A percentile compares a stretch with the other conserved stretches of the same genome.
Evolutionary conservation across 2,329 filamentous ascomycete genomes (phyloP).

Genomic region (Gnomoniopsis smithogilvyi): DNA sequence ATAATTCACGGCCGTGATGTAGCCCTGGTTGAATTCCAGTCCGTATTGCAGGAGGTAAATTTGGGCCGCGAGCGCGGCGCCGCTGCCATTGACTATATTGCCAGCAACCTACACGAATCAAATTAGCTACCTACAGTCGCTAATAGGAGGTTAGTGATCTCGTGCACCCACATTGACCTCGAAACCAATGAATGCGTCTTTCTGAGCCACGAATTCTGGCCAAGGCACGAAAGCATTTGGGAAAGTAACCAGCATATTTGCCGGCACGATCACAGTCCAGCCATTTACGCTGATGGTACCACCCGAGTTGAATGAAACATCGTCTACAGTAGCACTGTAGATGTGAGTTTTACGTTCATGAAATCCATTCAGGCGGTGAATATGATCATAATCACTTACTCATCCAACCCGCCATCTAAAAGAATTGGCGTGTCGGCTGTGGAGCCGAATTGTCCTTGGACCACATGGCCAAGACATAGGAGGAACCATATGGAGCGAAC

Average conservation of each 20-base stretch:
- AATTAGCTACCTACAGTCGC: too few relatives aligned
- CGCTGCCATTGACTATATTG: neutral
- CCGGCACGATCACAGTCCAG: neutral
- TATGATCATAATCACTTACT: neutral
- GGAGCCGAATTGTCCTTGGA: neutral
- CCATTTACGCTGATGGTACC: neutral
- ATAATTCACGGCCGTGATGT: neutral
- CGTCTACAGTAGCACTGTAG: neutral
- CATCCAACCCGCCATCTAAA: neutral
- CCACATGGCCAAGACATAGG: neutral
- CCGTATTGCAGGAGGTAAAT: neutral
- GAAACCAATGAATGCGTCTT: neutral
- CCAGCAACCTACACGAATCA: neutral
- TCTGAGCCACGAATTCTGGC: neutral
- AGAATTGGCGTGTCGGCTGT: neutral
- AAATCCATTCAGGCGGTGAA: neutral
- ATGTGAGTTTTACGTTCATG: neutral
- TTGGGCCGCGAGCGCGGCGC: neutral
- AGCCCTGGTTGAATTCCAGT: neutral
- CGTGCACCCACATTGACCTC: neutral
- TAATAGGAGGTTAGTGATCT: too few relatives aligned
- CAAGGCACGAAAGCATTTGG: neutral
- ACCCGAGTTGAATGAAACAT: neutral
- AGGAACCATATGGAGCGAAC: neutral
- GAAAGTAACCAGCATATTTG: neutral